Evolutionary conservation across 345 rosid genomes (phyloP).

Genomic region (Brassica cretica): DNA sequence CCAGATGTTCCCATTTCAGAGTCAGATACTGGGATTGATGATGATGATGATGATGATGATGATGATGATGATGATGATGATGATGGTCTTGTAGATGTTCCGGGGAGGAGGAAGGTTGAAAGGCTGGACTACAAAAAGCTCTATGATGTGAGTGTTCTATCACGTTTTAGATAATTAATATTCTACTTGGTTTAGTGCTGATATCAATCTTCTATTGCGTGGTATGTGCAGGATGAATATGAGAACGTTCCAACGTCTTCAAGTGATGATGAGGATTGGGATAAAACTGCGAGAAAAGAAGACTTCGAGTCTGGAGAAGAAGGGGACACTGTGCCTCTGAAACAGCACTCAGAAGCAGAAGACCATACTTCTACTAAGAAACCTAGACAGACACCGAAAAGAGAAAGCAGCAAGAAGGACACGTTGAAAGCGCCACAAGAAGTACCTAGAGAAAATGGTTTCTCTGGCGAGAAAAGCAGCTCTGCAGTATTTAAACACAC

Average conservation of each 20-base stretch:
- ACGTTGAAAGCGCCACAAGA: constrained; percentile 14
- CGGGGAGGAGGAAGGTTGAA: constrained; percentile 55
- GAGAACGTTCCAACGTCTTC: constrained; percentile 50
- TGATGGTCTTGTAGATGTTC: constrained; percentile 40
- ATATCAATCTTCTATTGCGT: constrained; percentile 22
- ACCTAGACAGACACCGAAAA: constrained; percentile 32
- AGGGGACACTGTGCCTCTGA: constrained; percentile 26
- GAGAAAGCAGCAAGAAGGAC: constrained; percentile 25
- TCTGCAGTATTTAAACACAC: constrained; percentile 17
- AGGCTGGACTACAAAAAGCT: constrained; percentile 91
- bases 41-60: constrained; percentile 40
- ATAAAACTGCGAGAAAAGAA: constrained; percentile 41
- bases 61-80: constrained; percentile 47
- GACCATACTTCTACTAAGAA: constrained; percentile 30
- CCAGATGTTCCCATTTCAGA: constrained; percentile 42
- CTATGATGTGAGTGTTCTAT: constrained; percentile 66
- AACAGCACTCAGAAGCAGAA: constrained; percentile 26
- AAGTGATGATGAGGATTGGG: constrained; percentile 69
- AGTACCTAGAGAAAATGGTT: constrained; percentile 19
- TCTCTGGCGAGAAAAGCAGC: constrained; percentile 18
- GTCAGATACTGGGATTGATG: constrained; percentile 44
- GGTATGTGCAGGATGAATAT: constrained; percentile 70
- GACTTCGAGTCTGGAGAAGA: constrained; percentile 42
- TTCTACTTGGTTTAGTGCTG: constrained; percentile 8
- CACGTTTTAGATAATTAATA: constrained; percentile 1